phyloP scores from a whole-genome alignment of 768 basidiomycete genomes.

The Agaricus blazei region DNA sequence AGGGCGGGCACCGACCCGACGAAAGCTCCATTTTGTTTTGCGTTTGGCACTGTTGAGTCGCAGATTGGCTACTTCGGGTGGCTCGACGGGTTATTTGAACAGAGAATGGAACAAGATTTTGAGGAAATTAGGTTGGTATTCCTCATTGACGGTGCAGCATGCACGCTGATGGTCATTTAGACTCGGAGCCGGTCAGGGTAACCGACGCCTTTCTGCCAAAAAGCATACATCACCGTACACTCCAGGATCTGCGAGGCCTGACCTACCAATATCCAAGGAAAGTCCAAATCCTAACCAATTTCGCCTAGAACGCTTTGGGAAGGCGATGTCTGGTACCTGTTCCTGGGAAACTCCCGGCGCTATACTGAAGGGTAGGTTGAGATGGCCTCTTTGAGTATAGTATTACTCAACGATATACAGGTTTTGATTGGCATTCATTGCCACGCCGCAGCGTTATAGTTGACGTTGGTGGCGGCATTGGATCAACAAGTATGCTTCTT shows the following conservation, averaged over 20 bases:
- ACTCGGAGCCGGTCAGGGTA: not conserved
- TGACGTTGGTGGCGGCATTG: conserved; percentile 71
- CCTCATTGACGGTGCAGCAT: not conserved
- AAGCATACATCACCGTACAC: not conserved
- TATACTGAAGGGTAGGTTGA: conserved; percentile 28
- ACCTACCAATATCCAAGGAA: not conserved
- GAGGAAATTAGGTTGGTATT: conserved; percentile 13
- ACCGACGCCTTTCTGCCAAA: not conserved
- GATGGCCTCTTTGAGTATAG: not conserved
- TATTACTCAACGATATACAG: conserved; percentile 24
- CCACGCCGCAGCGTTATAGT: conserved; percentile 47
- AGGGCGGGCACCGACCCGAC: conserved; percentile 39
- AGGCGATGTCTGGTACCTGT: conserved; percentile 69
- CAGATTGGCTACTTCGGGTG: conserved; percentile 60
- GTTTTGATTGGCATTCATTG: conserved; percentile 54
- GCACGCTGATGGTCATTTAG: not conserved
- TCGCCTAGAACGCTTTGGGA: conserved; percentile 65
- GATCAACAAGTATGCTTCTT: conserved; percentile 32
- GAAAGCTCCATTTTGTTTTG: conserved; percentile 66
- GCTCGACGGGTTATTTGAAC: conserved; percentile 53
- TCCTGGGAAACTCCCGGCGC: conserved; percentile 67
- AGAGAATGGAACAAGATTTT: not conserved
- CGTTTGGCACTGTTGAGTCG: conserved; percentile 42
- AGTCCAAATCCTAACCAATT: conserved; percentile 37
- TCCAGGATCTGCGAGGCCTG: not conserved